phyloP scores from a whole-genome alignment of 495 filamentous ascomycete genomes.

The Talaromyces borbonicus region DNA sequence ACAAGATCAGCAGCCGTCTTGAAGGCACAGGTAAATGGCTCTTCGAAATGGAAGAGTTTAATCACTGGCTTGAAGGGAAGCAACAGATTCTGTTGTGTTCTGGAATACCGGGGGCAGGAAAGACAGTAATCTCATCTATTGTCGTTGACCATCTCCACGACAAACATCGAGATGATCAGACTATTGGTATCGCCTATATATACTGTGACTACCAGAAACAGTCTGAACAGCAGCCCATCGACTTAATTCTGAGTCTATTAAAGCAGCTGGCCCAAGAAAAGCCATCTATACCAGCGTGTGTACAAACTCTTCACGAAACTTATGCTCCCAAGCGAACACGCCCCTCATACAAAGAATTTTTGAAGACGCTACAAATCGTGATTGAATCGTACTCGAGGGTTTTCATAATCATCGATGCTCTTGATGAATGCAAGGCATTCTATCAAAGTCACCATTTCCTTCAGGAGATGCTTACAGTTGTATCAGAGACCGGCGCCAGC shows the following conservation, averaged over 20 bases:
- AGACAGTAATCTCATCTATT: conserved; percentile 28
- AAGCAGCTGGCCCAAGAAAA: conserved; percentile 21
- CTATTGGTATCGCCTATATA: conserved; percentile 24
- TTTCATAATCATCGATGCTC: conserved; percentile 26
- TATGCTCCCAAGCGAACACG: conserved; percentile 12
- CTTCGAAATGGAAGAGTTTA: conserved; percentile 24
- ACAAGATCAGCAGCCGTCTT: conserved; percentile 14
- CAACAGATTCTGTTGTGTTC: conserved; percentile 31
- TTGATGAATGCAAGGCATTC: conserved; percentile 32
- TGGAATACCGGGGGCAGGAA: conserved; percentile 33
- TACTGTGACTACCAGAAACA: conserved; percentile 16
- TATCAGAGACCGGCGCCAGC: conserved; percentile 12
- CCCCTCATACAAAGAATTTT: conserved; percentile 21
- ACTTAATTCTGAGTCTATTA: conserved; percentile 14
- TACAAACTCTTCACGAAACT: conserved; percentile 8
- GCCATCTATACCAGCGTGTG: background rate
- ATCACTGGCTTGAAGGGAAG: conserved; percentile 18
- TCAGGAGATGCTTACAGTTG: conserved; percentile 17
- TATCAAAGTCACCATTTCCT: background rate
- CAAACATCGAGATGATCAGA: conserved; percentile 7
- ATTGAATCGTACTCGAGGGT: conserved; percentile 11
- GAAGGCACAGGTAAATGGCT: conserved; percentile 36
- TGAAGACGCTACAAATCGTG: conserved; percentile 17
- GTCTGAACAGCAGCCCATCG: conserved; percentile 9
- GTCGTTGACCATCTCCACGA: conserved; percentile 21